These are phyloP conservation scores for Fusarium caatingaense DNA, from an alignment of 2,329 filamentous ascomycete genomes.

Conservation along the genomic window DNA sequence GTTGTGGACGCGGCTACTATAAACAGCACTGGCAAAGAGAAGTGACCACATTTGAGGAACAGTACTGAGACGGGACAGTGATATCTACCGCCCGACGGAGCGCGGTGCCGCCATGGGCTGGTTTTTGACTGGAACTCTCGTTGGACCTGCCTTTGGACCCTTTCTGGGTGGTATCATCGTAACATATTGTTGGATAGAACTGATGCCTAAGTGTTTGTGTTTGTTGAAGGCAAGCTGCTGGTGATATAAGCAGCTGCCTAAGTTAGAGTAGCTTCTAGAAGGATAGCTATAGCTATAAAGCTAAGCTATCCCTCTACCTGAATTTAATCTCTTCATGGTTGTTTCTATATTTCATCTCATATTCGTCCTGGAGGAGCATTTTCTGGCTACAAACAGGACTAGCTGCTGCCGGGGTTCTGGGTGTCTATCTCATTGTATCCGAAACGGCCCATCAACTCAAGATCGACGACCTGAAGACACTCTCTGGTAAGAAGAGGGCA, in stretches of 20 bases:
- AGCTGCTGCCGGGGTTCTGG: constrained; percentile 67
- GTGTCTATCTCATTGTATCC: constrained; percentile 74
- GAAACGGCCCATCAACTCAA: constrained; percentile 78
- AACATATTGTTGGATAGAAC: constrained; percentile 62
- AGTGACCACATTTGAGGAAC: neutral
- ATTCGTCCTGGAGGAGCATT: constrained; percentile 76
- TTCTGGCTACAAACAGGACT: constrained; percentile 82
- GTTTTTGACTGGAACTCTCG: constrained; percentile 77
- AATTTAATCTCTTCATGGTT: too few relatives aligned
- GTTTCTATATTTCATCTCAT: constrained; percentile 52
- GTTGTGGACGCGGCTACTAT: neutral
- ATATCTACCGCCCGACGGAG: constrained; percentile 73
- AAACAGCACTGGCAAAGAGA: neutral
- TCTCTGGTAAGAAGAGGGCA: constrained; percentile 61
- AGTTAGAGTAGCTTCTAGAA: too few relatives aligned
- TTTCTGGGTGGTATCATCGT: constrained; percentile 82
- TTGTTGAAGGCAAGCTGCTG: too few relatives aligned
- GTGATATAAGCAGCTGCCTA: too few relatives aligned
- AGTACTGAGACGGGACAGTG: constrained; percentile 50
- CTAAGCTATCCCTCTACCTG: too few relatives aligned
- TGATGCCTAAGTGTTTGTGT: too few relatives aligned
- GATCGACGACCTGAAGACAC: constrained; percentile 69
- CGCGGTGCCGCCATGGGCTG: constrained; percentile 79
- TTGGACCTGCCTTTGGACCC: constrained; percentile 76
- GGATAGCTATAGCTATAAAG: too few relatives aligned